Percentiles rank a stretch among this genome's conserved stretches.
Evolutionary conservation across 1,284 basidiomycete species (phyloP).

Genomic region (Leccinum pachyderme): DNA sequence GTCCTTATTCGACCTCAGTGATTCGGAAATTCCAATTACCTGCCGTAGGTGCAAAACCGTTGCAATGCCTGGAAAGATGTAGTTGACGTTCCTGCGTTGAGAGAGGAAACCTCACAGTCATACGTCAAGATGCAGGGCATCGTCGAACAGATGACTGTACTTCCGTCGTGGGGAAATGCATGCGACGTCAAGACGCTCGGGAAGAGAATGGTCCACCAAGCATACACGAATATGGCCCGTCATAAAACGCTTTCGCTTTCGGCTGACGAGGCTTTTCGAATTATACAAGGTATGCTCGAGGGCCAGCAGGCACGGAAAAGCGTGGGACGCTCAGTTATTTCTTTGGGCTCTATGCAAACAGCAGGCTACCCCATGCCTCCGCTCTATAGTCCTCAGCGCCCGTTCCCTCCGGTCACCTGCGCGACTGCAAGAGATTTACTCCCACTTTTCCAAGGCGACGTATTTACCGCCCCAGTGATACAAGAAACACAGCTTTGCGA

Average conservation of each 20-base stretch:
- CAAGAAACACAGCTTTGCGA: not conserved
- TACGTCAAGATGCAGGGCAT: conserved; percentile 38
- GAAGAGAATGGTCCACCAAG: conserved; percentile 30
- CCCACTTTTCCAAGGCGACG: not conserved
- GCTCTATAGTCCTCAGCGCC: not conserved
- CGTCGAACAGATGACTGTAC: conserved; percentile 40
- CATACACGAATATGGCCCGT: conserved; percentile 30
- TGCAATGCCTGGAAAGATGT: conserved; percentile 44
- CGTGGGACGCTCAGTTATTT: not conserved
- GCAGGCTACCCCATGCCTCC: not conserved
- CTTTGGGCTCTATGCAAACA: not conserved
- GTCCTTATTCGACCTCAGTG: too few relatives aligned
- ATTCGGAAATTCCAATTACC: too few relatives aligned
- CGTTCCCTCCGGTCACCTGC: not conserved
- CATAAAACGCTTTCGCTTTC: conserved; percentile 33
- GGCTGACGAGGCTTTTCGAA: conserved; percentile 11
- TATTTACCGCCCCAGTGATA: not conserved
- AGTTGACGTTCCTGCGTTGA: conserved; percentile 35
- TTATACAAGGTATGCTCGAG: conserved; percentile 20
- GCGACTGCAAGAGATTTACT: not conserved
- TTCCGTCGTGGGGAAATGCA: conserved; percentile 44
- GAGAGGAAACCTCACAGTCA: conserved; percentile 30
- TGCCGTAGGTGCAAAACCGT: too few relatives aligned
- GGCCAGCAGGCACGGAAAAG: conserved; percentile 13
- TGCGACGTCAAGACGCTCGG: conserved; percentile 56